Evolutionary conservation across 495 filamentous ascomycete species (phyloP), one percentile per base, ranked within the genome.

Genomic region (Lasiosphaeria miniovina): DNA sequence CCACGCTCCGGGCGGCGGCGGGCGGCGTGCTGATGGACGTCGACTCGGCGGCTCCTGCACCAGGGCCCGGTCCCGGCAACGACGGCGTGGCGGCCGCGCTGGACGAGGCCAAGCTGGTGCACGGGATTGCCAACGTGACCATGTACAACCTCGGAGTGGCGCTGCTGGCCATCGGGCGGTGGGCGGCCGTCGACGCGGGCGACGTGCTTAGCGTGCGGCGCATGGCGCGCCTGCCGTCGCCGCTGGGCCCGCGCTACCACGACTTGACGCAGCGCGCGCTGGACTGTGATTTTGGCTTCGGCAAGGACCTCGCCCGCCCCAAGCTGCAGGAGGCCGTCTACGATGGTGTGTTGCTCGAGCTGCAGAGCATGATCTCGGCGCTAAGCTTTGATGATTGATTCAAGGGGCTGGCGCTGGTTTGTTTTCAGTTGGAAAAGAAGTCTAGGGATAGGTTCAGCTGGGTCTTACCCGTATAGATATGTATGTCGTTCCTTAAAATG

Each of bases 131-230:
- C 9, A 71, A 71, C 38, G 11, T 60, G 35, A 65, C 57, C 32
- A 35, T 71, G 32, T 68, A 65, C 49, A 61, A 54, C n/a, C 53
- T 69, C 7, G 68, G 68, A 0, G 66, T 66, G 5, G 62, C 62
- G n/a, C 49, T 71, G 6, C 60, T 71, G 2, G 53, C 61, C 10
- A 69, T 71, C 15, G 68, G 66, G 11, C 56, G 61, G 17, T 68
- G 66, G 66, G 51, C 62, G 1, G 45, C 17, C 35, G 36, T 67
- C 4, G 55, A 59, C 40, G 41, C 54, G 35, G 32, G 36, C 8
- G 63, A 65, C 40, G 48, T 60, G 10, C 11, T 54, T 6, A 14
- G 45, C 17, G 55, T 61, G 4, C 50, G 63, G 1, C 54, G 52
- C 5, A 33, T 57, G 12, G 53, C 63, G n/a, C 36, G 45, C 5